Conservation (phyloP, 768 basidiomycete species). For the Cystofilobasidium bisporidii region DNA sequence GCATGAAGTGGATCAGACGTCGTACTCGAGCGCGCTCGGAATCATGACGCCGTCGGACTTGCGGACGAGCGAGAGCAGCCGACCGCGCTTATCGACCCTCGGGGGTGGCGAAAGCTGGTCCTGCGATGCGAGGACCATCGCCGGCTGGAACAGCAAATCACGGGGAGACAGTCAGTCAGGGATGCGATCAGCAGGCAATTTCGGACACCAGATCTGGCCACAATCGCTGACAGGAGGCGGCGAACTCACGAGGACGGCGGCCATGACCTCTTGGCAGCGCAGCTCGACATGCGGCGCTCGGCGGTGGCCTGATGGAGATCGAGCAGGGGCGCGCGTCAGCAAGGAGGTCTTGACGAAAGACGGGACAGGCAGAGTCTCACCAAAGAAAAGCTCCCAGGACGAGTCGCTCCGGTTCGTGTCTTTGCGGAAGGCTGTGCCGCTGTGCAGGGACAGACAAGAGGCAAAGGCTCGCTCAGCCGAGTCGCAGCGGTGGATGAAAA, state of each 20-base stretch:
- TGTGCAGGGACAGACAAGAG: background rate
- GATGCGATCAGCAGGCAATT: background rate
- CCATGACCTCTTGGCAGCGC: slow-evolving; percentile 17
- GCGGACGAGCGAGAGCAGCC: slow-evolving; percentile 5
- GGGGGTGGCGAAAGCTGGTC: too few species aligned
- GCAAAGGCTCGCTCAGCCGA: too few species aligned
- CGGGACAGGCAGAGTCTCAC: background rate
- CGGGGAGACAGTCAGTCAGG: background rate
- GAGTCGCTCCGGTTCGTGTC: slow-evolving; percentile 1
- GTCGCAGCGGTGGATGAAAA: too few species aligned
- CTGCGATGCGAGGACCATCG: too few species aligned
- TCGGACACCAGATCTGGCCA: too few species aligned
- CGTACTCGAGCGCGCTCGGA: slow-evolving; percentile 8
- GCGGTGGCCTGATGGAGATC: background rate
- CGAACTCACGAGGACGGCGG: slow-evolving; percentile 1
- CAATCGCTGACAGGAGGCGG: background rate
- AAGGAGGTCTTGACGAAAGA: background rate
- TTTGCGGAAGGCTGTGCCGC: slow-evolving; percentile 12
- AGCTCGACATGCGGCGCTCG: slow-evolving; percentile 17
- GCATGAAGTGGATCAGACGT: background rate
- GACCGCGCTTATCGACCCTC: background rate
- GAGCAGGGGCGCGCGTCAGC: too few species aligned
- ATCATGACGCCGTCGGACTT: slow-evolving; percentile 9
- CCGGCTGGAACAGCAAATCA: background rate
- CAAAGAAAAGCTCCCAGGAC: slow-evolving; percentile 19